Evolutionary conservation across 2,329 filamentous ascomycete species (phyloP).

Genomic region (Verticillium dahliae): DNA sequence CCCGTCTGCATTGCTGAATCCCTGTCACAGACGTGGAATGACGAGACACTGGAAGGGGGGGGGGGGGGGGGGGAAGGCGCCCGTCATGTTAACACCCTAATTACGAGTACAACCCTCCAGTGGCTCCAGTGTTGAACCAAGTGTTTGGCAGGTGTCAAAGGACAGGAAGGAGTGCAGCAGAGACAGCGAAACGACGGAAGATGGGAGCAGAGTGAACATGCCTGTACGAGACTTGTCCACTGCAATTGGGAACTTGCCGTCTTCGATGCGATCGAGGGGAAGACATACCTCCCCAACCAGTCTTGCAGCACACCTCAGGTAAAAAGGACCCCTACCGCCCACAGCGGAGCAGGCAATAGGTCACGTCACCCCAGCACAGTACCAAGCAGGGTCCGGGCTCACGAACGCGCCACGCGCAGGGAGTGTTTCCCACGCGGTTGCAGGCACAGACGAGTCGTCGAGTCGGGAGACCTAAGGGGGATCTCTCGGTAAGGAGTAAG

Average conservation of each 20-base stretch:
- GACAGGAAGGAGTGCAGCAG: no score
- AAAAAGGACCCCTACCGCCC: background rate
- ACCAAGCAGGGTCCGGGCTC: background rate
- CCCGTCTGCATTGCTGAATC: background rate
- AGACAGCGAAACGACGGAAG: no score
- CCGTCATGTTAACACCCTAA: background rate
- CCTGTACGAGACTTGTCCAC: no score
- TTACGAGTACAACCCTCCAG: no score
- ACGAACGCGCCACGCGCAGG: background rate
- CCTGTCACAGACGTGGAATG: constrained; percentile 1
- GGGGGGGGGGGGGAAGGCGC: no score
- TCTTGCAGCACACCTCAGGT: background rate
- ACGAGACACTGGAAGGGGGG: background rate
- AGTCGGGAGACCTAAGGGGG: background rate
- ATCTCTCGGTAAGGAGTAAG: no score
- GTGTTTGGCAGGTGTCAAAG: no score
- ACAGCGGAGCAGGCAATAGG: background rate
- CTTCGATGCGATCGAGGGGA: no score
- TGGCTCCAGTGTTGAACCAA: no score
- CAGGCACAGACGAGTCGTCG: background rate
- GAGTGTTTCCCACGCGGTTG: background rate
- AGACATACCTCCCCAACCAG: no score
- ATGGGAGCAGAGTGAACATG: no score
- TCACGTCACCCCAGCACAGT: background rate
- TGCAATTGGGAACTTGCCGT: no score